phyloP scores from a whole-genome alignment of 768 basidiomycete species.

The Sarcodon aspratus region DNA sequence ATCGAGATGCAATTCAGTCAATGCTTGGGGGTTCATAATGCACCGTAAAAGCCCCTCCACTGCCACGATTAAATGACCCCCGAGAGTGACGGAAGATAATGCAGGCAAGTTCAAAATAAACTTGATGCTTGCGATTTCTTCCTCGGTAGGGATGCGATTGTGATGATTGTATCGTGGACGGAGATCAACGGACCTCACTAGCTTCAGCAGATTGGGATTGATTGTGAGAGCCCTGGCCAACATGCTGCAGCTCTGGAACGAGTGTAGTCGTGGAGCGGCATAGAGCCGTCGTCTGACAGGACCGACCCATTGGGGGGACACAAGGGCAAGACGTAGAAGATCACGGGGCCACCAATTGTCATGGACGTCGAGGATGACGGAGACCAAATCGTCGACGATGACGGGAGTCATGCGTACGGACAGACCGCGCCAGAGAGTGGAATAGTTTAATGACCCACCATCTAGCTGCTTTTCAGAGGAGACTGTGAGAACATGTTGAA shows the following conservation, averaged over 20 bases:
- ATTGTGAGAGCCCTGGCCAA: conserved; percentile 30
- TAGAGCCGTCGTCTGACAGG: conserved; percentile 35
- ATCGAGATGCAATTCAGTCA: conserved; percentile 35
- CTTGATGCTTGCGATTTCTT: conserved; percentile 27
- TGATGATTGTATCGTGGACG: conserved; percentile 16
- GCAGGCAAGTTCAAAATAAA: conserved; percentile 29
- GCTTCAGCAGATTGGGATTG: conserved; percentile 22
- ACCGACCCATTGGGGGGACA: conserved; percentile 38
- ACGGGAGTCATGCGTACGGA: too few species aligned
- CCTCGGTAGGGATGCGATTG: conserved; percentile 5
- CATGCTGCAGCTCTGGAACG: conserved; percentile 28
- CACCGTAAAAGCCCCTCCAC: conserved; percentile 37
- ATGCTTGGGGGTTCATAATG: conserved; percentile 26
- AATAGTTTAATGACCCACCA: too few species aligned
- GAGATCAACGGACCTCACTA: conserved; percentile 31
- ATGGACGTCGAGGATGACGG: conserved; percentile 36
- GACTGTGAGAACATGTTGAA: too few species aligned
- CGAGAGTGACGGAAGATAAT: conserved; percentile 30
- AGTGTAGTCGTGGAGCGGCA: conserved; percentile 25
- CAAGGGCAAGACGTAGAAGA: conserved; percentile 31
- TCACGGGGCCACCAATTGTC: conserved; percentile 44
- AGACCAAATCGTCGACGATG: conserved; percentile 41
- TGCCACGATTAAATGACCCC: conserved; percentile 33
- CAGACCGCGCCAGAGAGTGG: too few species aligned
- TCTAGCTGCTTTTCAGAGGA: too few species aligned